Evolutionary conservation across 2,329 filamentous ascomycete genomes (phyloP).

Genomic region (Drechslera avenae): DNA sequence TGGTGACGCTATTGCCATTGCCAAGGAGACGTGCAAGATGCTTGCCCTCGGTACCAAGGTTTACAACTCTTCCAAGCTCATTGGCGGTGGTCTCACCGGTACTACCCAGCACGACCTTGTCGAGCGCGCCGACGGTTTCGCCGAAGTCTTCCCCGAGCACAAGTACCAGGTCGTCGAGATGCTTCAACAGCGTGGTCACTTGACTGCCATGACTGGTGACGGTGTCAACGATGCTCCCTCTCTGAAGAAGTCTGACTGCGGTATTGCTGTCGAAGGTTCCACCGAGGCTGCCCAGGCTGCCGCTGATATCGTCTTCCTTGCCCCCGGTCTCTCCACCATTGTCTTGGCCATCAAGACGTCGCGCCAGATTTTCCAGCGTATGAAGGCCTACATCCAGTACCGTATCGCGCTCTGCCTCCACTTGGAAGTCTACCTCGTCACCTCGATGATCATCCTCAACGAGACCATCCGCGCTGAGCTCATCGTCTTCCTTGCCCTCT

Average conservation of each 20-base stretch:
- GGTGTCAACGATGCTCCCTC: conserved; percentile 76
- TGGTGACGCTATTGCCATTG: conserved; percentile 79
- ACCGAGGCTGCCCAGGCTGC: conserved; percentile 74
- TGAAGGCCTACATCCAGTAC: conserved; percentile 79
- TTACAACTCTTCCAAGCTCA: conserved; percentile 79
- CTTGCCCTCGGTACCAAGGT: conserved; percentile 79
- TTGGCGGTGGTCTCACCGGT: conserved; percentile 75
- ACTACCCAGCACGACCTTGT: conserved; percentile 77
- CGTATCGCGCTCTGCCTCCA: conserved; percentile 76
- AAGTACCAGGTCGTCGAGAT: conserved; percentile 79
- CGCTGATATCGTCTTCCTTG: conserved; percentile 76
- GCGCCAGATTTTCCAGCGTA: conserved; percentile 77
- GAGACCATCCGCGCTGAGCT: conserved; percentile 74
- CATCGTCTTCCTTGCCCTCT: conserved; percentile 79
- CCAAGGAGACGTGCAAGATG: conserved; percentile 84
- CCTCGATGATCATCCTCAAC: conserved; percentile 80
- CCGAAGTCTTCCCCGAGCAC: conserved; percentile 76
- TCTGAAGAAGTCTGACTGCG: conserved; percentile 75
- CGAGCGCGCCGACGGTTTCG: conserved; percentile 75
- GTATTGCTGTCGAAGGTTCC: conserved; percentile 74
- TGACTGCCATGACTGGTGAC: conserved; percentile 78
- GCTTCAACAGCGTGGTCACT: conserved; percentile 73
- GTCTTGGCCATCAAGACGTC: conserved; percentile 75
- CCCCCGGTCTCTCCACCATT: conserved; percentile 72
- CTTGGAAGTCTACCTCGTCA: conserved; percentile 76